Evolutionary conservation across 768 basidiomycete species (phyloP).

Genomic region (Boletus rubescentipes): DNA sequence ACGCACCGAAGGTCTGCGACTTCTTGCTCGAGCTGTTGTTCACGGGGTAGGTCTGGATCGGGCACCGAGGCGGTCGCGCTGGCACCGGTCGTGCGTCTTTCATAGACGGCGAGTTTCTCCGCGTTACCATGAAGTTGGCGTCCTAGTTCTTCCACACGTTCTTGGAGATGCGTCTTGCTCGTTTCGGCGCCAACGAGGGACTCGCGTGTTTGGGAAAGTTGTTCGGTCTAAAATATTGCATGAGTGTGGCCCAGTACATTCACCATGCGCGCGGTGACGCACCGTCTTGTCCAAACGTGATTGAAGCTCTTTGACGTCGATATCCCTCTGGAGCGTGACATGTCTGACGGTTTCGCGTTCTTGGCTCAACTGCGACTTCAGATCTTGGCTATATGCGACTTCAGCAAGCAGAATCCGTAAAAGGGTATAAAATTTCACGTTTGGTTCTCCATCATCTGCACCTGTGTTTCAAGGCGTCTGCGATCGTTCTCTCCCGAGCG

Average conservation of each 20-base stretch:
- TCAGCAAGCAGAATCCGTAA: neutral
- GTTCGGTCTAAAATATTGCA: slow-evolving; percentile 47
- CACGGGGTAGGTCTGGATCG: slow-evolving; percentile 54
- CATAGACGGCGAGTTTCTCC: slow-evolving; percentile 87
- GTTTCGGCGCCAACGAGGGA: slow-evolving; percentile 70
- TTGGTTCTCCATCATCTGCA: slow-evolving; percentile 77
- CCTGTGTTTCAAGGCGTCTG: slow-evolving; percentile 73
- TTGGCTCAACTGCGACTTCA: slow-evolving; percentile 63
- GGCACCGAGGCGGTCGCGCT: slow-evolving; percentile 32
- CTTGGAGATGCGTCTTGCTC: slow-evolving; percentile 75
- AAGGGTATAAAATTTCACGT: slow-evolving; percentile 46
- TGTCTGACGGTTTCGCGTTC: slow-evolving; percentile 78
- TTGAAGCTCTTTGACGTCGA: slow-evolving; percentile 76
- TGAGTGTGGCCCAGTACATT: slow-evolving; percentile 8
- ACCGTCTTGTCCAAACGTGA: slow-evolving; percentile 70
- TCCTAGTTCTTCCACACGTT: slow-evolving; percentile 47
- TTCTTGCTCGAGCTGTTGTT: slow-evolving; percentile 80
- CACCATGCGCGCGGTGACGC: slow-evolving; percentile 23
- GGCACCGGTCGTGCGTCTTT: slow-evolving; percentile 51
- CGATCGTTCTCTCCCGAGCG: slow-evolving; percentile 82
- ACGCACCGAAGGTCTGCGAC: slow-evolving; percentile 81
- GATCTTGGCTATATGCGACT: slow-evolving; percentile 57
- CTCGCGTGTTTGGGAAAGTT: slow-evolving; percentile 69
- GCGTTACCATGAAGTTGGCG: slow-evolving; percentile 70
- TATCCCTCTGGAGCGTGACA: slow-evolving; percentile 73